Evolutionary conservation across 805 yeast species (phyloP), one percentile per base, ranked within the genome.

Genomic region (Candida tibetensis): DNA sequence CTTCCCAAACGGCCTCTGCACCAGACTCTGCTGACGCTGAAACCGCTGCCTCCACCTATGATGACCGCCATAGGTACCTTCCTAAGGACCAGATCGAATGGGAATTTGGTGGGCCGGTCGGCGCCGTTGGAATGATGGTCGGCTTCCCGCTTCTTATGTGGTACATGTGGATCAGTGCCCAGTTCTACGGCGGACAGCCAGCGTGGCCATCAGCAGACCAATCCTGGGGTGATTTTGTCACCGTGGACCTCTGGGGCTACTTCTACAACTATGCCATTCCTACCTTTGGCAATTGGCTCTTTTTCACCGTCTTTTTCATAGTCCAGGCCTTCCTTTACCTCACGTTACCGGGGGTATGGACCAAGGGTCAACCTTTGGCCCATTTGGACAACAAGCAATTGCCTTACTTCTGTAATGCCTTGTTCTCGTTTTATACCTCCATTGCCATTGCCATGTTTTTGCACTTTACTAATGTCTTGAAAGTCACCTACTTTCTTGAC

Each of bases 81-180:
- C 51, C 60, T 21, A 60, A 60, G 28, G 77, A 77, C 37, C 72
- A 79, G 39, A 73, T 79, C 42, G 91, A 81, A 53, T 87, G 79
- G 69, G 98, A 93, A 51, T 93, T 91, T 56, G 99, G 99, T 36
- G 98, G 98, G 0, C 83, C 95, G 17, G 62, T 72, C 5, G 99
- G 99, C 40, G 96, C 88, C 34, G 41, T 82, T 15, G 91, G 90
- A 5, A 91, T 93, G 98, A 78, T 91, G 81, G 57, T 78, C 31
- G 95, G 95, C 3, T 93, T 93, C 68, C 99, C 99, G 5, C 56
- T 82, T 32, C 71, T 93, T 55, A 93, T 93, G 99, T 87, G 83
- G 74, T 93, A 93, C 66, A 84, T 93, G 93, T 91, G 96, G 95
- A 81, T 91, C 38, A 76, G 88, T 53, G 91, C 93, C 36, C 76